phyloP scores from a whole-genome alignment of 768 basidiomycete species.

The Tephrocybe rancida region DNA sequence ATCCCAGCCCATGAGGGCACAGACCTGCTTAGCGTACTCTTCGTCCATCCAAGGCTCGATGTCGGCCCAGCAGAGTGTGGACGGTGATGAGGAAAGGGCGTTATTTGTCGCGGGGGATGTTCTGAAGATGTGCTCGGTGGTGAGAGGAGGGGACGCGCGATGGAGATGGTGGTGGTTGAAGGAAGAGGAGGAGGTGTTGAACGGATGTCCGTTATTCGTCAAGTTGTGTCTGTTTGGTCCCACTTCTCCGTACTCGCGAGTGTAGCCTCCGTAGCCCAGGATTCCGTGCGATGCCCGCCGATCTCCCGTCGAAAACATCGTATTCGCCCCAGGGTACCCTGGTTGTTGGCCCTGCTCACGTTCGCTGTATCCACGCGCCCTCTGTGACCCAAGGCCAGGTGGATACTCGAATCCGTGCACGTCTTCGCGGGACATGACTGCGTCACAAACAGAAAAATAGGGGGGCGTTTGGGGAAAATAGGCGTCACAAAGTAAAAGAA shows the following conservation, averaged over 20 bases:
- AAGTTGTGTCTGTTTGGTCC: conserved; percentile 51
- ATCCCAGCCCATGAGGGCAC: conserved; percentile 87
- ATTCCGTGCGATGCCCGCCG: conserved; percentile 28
- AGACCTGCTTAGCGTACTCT: conserved; percentile 90
- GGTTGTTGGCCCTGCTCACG: conserved; percentile 23
- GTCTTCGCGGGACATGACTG: conserved; percentile 46
- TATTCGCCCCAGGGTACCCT: conserved; percentile 16
- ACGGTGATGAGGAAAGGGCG: conserved; percentile 26
- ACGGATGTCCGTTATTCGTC: conserved; percentile 24
- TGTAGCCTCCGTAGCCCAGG: conserved; percentile 19
- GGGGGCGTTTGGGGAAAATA: conserved; percentile 19
- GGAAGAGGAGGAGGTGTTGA: conserved; percentile 41
- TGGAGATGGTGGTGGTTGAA: conserved; percentile 45
- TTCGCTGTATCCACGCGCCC: conserved; percentile 21
- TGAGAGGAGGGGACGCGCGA: conserved; percentile 31
- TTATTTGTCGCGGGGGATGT: conserved; percentile 20
- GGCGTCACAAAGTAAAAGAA: conserved; percentile 21
- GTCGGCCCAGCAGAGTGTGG: conserved; percentile 84
- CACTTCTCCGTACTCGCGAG: conserved; percentile 29
- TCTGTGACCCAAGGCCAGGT: conserved; percentile 29
- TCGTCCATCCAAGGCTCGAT: conserved; percentile 98
- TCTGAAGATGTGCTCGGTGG: conserved; percentile 32
- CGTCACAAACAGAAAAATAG: conserved; percentile 2
- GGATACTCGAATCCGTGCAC: conserved; percentile 41
- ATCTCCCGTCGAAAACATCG: conserved; percentile 28